phyloP scores from a whole-genome alignment of 768 basidiomycete species.

The Scleroderma bovista region DNA sequence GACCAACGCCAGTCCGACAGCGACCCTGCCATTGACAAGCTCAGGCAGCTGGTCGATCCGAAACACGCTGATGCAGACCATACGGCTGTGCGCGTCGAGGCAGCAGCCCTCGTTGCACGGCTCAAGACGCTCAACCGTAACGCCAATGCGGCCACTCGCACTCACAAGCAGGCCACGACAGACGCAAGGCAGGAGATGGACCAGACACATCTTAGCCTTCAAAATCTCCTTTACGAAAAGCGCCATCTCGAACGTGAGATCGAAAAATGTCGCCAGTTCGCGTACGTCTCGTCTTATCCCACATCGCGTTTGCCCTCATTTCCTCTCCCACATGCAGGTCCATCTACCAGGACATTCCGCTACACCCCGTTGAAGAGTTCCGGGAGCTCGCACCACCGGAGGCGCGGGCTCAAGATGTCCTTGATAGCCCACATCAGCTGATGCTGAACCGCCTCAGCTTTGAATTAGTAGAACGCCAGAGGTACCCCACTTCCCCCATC shows the following conservation, averaged over 20 bases:
- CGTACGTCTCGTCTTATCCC: constrained; percentile 43
- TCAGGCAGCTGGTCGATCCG: constrained; percentile 58
- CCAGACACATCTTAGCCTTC: constrained; percentile 77
- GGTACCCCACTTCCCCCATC: constrained; percentile 40
- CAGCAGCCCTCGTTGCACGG: constrained; percentile 71
- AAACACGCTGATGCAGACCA: constrained; percentile 41
- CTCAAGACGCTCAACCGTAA: constrained; percentile 76
- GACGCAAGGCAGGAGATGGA: constrained; percentile 87
- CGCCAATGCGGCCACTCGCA: constrained; percentile 64
- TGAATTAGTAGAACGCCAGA: constrained; percentile 82
- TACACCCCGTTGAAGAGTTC: constrained; percentile 70
- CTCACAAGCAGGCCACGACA: constrained; percentile 64
- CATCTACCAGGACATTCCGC: constrained; percentile 81
- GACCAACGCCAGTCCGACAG: background rate
- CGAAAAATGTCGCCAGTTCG: constrained; percentile 88
- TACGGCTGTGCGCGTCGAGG: constrained; percentile 50
- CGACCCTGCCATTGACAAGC: constrained; percentile 52
- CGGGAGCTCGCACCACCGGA: constrained; percentile 61
- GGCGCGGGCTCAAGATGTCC: constrained; percentile 52
- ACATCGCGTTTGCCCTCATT: constrained; percentile 1
- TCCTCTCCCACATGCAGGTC: constrained; percentile 44
- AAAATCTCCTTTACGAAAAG: constrained; percentile 86
- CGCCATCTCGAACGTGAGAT: constrained; percentile 88
- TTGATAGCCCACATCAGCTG: constrained; percentile 71
- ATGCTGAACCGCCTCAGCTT: constrained; percentile 87